Base-by-base conservation (phyloP, 129 eudicot species). In the Flaveria robusta region DNA sequence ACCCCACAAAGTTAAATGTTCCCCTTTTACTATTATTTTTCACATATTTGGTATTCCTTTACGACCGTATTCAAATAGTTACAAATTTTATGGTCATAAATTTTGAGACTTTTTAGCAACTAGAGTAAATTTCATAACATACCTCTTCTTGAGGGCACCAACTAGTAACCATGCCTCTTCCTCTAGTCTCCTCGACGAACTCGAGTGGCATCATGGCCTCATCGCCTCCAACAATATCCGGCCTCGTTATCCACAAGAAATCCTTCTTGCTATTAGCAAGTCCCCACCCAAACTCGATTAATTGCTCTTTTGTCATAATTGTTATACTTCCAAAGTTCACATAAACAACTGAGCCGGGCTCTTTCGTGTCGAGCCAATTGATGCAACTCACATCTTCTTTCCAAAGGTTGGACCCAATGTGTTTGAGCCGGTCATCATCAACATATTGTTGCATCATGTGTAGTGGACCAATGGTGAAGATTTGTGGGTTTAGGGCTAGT, bases 311-410 rank as follows among this genome's bases (percentile, higher is more conserved):
- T 0, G 88, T 74, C 85, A 87, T 79, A 42, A 83, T 68, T 0
- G 92, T 82, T 7, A 87, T 83, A 72, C 96, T 87, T 14, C 96
- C 92, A 52, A 87, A 90, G 72, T 85, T 90, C 41, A 90, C 96
- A 59, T 85, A 87, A 62, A 90, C 84, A 7, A 87, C 92, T 0
- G 96, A 85, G 20, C 68, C 77, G 0, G 81, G 68, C 23, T 85
- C 87, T 76, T 77, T 79, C 0, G 79, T 64, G 54, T 90, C 77
- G 5, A 90, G 90, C 96, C 96, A 90, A 18, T 58, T 20, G 29
- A 90, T 77, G 81, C 96, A 90, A 1, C 56, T 66, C 1, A 20
- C 22, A 9, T 90, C 96, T 68, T 87, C 96, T 74, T 81, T 87
- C 96, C 92, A 90, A 8, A 90, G 82, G 45, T 77, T 78, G 26